Base-by-base conservation (phyloP, 2,329 filamentous ascomycete genomes). In the Bipolaris oryzae region DNA sequence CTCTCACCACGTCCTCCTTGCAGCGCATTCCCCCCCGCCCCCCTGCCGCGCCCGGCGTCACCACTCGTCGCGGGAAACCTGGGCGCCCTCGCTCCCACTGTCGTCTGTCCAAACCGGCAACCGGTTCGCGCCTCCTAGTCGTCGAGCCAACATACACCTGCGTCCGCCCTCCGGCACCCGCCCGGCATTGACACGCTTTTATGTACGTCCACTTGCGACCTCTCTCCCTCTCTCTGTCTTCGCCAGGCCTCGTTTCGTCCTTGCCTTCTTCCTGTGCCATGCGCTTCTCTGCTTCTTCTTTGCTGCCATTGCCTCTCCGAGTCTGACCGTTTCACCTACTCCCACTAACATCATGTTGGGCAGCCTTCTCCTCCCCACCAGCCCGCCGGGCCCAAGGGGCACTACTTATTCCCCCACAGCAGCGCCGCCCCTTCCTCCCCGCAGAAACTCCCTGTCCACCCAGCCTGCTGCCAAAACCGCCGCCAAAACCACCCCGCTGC, bases 121-220 rank as follows among this genome's bases (percentile, higher is more conserved):
- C 58, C 51, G 50, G 58, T 55, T 63, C 58, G 60, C 42, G 59
- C 45, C 39, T 43, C 37, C 41, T 56, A 57, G 50, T 50, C 46
- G 57, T 37, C 54, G 49, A 51, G 50, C 56, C 57, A 33, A 25
- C 25, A 31, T 33, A 45, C 55, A 34, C 42, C 37, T 55, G 49
- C 50, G 50, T 53, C 51, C 34, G 43, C 53, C 34, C 43, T 42
- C 42, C 38, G 48, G 50, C 38, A 46, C 16, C 39, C 45, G 46
- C 20, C 37, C 47, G 31, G 28, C 48, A 46, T 45, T 61, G 63
- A 43, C 33, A 63, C 66, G 58, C 50, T 62, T 60, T 38, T 58
- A 76, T 74, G 74, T 76, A 76, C 64, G 74, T 76, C 57, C 53
- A 69, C 33, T 43, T 71, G 53, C 62, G 66, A 49, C 68, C 63